A percentile compares a stretch with the other conserved stretches of the same genome.
Conservation (phyloP, 495 filamentous ascomycete species). For the Pseudotulostoma volvatum region DNA sequence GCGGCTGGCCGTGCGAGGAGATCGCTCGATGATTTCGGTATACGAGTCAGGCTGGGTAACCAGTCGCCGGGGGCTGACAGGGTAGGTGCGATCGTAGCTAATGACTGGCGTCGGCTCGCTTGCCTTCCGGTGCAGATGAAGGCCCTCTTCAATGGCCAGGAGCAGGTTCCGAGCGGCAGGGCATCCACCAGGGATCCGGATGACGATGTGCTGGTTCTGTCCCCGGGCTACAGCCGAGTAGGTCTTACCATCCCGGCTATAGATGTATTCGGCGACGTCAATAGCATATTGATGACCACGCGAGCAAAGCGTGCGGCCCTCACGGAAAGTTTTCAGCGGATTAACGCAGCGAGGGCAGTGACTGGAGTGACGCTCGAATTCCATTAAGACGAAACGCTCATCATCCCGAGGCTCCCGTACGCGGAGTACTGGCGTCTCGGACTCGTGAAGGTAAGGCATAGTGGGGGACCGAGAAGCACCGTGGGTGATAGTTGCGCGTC, state of each 20-base stretch:
- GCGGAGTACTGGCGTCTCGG: constrained; percentile 6
- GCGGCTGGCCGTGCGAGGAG: constrained; percentile 13
- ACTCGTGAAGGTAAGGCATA: constrained; percentile 6
- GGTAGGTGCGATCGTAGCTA: constrained; percentile 30
- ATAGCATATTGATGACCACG: constrained; percentile 30
- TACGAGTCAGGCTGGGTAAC: constrained; percentile 7
- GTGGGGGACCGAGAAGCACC: constrained; percentile 4
- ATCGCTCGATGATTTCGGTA: constrained; percentile 25
- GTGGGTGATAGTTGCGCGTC: too few relatives aligned
- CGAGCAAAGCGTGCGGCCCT: constrained; percentile 28
- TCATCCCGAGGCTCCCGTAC: constrained; percentile 16
- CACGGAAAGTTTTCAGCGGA: constrained; percentile 19
- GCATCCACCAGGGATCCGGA: constrained; percentile 32
- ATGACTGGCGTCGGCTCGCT: constrained; percentile 10
- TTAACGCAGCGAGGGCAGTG: constrained; percentile 27
- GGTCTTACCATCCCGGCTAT: constrained; percentile 29
- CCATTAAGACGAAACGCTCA: constrained; percentile 16
- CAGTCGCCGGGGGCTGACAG: constrained; percentile 17
- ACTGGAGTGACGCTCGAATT: constrained; percentile 18
- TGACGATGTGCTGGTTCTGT: constrained; percentile 22
- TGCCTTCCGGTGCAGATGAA: constrained; percentile 19
- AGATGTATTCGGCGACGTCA: constrained; percentile 33
- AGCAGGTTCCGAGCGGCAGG: constrained; percentile 26
- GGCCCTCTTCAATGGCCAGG: constrained; percentile 30
- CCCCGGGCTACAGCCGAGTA: constrained; percentile 34